phyloP scores from a whole-genome alignment of 2,329 filamentous ascomycete species.

The Sclerotinia minor region DNA sequence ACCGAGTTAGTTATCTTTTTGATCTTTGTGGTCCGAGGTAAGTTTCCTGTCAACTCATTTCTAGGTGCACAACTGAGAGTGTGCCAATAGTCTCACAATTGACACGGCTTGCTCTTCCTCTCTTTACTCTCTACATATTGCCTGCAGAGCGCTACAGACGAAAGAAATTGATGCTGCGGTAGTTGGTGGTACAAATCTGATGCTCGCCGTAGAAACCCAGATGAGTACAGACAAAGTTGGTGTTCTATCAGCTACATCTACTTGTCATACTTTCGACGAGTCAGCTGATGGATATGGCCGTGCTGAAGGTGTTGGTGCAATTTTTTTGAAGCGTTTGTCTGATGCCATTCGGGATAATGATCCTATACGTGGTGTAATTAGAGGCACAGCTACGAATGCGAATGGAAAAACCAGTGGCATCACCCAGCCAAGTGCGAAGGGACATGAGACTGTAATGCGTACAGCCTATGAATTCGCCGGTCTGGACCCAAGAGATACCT shows the following conservation, averaged over 20 bases:
- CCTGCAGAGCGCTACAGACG: conserved; percentile 45
- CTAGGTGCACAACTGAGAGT: conserved; percentile 40
- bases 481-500: conserved; percentile 19
- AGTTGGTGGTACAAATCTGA: conserved; percentile 33
- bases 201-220: conserved; percentile 24
- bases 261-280: conserved; percentile 32
- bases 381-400: conserved; percentile 47
- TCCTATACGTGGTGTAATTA: conserved; percentile 47
- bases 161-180: conserved; percentile 43
- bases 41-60: conserved; percentile 59
- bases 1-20: conserved; percentile 32
- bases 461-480: conserved; percentile 20
- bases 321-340: conserved; percentile 47
- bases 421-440: conserved; percentile 45
- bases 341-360: conserved; percentile 47
- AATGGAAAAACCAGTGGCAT: conserved; percentile 21
- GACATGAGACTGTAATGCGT: conserved; percentile 41
- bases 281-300: conserved; percentile 46
- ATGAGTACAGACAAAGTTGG: conserved; percentile 37
- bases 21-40: conserved; percentile 47
- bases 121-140: conserved; percentile 47
- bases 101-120: conserved; percentile 50
- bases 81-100: conserved; percentile 44
- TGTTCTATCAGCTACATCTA: conserved; percentile 38
- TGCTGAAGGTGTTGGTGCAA: conserved; percentile 47